Conservation (phyloP, 1,139 yeast species). For the Yamadazyma dushanensis region DNA sequence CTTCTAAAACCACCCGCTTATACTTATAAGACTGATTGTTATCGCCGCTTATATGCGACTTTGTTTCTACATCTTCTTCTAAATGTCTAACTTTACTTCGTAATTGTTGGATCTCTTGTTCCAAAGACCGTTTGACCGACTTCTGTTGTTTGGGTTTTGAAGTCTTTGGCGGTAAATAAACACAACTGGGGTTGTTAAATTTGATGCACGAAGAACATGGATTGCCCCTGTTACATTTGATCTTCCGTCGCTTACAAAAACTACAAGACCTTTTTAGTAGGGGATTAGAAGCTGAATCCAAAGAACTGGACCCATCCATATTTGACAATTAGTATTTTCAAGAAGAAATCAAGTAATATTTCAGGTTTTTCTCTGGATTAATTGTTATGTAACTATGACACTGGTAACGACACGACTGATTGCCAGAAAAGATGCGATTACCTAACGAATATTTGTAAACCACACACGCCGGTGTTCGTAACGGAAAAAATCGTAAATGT, state of each 20-base stretch:
- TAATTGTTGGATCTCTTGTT: conserved; percentile 13
- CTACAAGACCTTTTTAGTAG: conserved; percentile 21
- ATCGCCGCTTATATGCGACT: not conserved
- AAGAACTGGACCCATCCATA: not conserved
- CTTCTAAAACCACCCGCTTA: not conserved
- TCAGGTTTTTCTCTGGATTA: not conserved
- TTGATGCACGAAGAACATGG: conserved; percentile 34
- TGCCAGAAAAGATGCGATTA: no score
- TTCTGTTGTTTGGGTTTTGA: conserved; percentile 7
- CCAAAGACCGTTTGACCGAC: conserved; percentile 10
- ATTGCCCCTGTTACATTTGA: conserved; percentile 32
- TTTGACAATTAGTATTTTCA: no score
- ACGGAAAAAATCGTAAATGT: no score
- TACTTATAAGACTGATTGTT: not conserved
- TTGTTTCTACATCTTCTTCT: no score
- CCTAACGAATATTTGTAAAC: no score
- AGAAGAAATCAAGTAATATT: no score
- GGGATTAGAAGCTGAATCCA: not conserved
- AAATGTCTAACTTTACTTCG: not conserved
- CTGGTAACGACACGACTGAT: conserved; percentile 3
- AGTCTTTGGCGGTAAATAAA: conserved; percentile 12
- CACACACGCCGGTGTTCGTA: no score
- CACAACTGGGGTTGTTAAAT: conserved; percentile 15
- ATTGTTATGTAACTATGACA: conserved; percentile 1
- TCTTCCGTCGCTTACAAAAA: conserved; percentile 41